Evolutionary conservation across 176 grass and related monocot species (phyloP).

Genomic region (Zizania latifolia): DNA sequence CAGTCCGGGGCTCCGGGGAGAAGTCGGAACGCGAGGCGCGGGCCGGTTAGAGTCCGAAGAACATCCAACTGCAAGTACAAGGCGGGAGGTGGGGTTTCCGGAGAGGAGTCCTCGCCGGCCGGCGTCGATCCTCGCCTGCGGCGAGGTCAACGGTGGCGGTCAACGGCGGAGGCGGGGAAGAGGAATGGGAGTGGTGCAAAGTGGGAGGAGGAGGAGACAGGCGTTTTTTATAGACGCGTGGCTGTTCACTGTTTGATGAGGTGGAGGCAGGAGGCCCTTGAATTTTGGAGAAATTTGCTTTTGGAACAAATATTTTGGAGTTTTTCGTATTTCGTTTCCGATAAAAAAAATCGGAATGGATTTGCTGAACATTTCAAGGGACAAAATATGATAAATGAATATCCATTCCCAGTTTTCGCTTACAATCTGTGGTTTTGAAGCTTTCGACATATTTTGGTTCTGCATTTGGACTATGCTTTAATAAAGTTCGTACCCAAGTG

Average conservation of each 20-base stretch:
- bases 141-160: constrained; percentile 36
- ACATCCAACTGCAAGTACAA: background rate
- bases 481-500: too few species aligned
- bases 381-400: background rate
- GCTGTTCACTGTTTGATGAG: background rate
- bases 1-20: constrained; percentile 4
- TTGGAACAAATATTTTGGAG: background rate
- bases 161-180: constrained; percentile 26
- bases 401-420: too few species aligned
- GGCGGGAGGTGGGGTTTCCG: background rate
- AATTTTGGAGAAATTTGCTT: constrained; percentile 4
- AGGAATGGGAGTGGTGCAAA: background rate
- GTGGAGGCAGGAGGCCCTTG: background rate
- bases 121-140: constrained; percentile 38
- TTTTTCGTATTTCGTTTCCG: background rate
- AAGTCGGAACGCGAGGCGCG: background rate
- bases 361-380: background rate
- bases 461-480: too few species aligned
- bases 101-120: constrained; percentile 37
- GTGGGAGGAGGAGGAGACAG: background rate
- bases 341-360: background rate
- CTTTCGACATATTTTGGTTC: too few species aligned
- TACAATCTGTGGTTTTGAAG: too few species aligned
- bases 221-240: constrained; percentile 33
- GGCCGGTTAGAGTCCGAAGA: background rate